Conservation (phyloP, 1,284 basidiomycete genomes). For the Pseudozyma pruni region DNA sequence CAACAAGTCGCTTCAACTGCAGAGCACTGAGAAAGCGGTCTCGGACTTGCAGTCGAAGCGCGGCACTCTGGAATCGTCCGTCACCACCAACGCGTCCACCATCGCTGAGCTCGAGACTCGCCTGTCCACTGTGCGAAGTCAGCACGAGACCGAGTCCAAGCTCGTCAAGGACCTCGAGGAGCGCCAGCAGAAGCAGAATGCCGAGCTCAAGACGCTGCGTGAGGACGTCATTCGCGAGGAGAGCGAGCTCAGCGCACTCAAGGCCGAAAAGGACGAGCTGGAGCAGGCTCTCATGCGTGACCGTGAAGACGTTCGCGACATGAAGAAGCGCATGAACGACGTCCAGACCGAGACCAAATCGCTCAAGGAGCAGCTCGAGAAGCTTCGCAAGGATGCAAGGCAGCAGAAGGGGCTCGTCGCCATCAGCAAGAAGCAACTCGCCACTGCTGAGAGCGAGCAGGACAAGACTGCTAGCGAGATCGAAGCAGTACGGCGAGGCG, state of each 20-base stretch:
- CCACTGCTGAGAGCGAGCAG: slow-evolving; percentile 81
- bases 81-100: slow-evolving; percentile 43
- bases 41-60: slow-evolving; percentile 51
- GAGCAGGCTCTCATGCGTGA: slow-evolving; percentile 88
- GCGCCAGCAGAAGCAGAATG: slow-evolving; percentile 77
- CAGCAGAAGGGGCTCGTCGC: slow-evolving; percentile 94
- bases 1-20: slow-evolving; percentile 54
- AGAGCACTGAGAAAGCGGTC: slow-evolving; percentile 57
- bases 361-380: slow-evolving; percentile 83
- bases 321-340: slow-evolving; percentile 86
- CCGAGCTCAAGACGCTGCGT: slow-evolving; percentile 79
- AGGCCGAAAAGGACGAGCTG: slow-evolving; percentile 90
- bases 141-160: slow-evolving; percentile 85
- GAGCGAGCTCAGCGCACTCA: slow-evolving; percentile 87
- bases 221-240: slow-evolving; percentile 88
- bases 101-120: slow-evolving; percentile 63
- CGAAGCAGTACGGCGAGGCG: slow-evolving; percentile 70
- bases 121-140: slow-evolving; percentile 71
- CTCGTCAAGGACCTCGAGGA: slow-evolving; percentile 79
- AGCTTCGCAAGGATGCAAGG: slow-evolving; percentile 89
- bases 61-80: slow-evolving; percentile 40
- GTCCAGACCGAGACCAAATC: slow-evolving; percentile 79
- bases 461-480: slow-evolving; percentile 78
- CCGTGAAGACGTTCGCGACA: slow-evolving; percentile 90
- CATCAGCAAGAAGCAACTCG: slow-evolving; percentile 93